phyloP scores from a whole-genome alignment of 75 land plant species.

The Azolla pinnata region DNA sequence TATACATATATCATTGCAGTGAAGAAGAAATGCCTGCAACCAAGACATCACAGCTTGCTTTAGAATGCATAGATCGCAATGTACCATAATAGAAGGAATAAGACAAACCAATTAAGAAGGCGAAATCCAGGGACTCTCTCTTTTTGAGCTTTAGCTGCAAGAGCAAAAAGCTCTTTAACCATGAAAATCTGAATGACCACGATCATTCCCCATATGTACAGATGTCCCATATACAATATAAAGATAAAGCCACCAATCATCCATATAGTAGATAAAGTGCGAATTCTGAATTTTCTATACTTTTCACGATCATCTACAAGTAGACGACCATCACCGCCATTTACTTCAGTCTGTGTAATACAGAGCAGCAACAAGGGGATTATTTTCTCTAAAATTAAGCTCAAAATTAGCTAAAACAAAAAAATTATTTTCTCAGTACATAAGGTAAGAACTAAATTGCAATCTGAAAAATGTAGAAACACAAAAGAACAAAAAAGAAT shows the following conservation, averaged over 20 bases:
- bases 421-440: neutral
- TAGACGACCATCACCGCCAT: conserved; percentile 36
- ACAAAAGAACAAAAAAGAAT: neutral
- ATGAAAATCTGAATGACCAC: conserved; percentile 83
- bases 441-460: neutral
- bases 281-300: conserved; percentile 61
- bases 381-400: too few relatives aligned
- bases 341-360: conserved; percentile 9
- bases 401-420: neutral
- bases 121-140: conserved; percentile 77
- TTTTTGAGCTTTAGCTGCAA: conserved; percentile 62
- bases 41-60: too few relatives aligned
- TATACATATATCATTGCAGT: conserved; percentile 92
- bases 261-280: conserved; percentile 67
- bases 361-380: neutral
- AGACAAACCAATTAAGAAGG: conserved; percentile 71
- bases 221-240: conserved; percentile 78
- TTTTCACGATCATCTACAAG: conserved; percentile 62
- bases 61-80: neutral
- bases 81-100: conserved; percentile 1
- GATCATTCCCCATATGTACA: conserved; percentile 90
- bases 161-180: conserved; percentile 78
- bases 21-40: conserved; percentile 88
- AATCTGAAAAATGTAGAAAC: neutral
- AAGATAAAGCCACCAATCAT: conserved; percentile 84